Evolutionary conservation across 1,284 basidiomycete genomes (phyloP).

Genomic region (Nidula niveotomentosa): DNA sequence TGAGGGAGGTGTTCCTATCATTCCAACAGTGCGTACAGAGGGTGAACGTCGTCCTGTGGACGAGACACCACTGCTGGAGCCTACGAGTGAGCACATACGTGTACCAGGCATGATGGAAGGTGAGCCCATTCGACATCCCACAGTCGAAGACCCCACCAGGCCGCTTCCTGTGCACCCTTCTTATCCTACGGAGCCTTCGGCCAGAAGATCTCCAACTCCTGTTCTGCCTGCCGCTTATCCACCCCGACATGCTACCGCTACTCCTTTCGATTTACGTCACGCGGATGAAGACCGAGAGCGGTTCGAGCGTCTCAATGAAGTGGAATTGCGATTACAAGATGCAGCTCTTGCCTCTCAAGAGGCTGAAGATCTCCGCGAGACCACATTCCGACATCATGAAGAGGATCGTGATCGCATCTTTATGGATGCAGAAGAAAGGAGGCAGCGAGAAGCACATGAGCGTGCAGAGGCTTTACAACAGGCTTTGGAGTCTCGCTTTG

Average conservation of each 20-base stretch:
- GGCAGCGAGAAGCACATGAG: constrained; percentile 52
- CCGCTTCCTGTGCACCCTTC: constrained; percentile 5
- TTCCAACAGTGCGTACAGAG: neutral
- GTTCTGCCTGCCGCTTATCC: constrained; percentile 6
- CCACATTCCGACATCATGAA: constrained; percentile 61
- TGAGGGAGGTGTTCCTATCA: constrained; percentile 1
- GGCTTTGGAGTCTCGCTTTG: constrained; percentile 46
- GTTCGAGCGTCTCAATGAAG: constrained; percentile 53
- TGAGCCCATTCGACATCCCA: neutral
- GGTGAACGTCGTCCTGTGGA: neutral
- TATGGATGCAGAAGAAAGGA: constrained; percentile 52
- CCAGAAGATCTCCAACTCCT: constrained; percentile 1
- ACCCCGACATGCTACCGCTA: constrained; percentile 25
- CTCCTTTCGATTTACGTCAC: constrained; percentile 33
- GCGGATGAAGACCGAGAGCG: constrained; percentile 53
- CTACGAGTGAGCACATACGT: neutral
- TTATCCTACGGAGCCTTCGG: neutral
- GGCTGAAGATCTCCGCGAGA: constrained; percentile 61
- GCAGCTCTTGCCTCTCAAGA: constrained; percentile 47
- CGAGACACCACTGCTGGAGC: neutral
- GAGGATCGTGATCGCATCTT: constrained; percentile 64
- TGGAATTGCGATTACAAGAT: constrained; percentile 47
- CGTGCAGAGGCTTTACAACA: constrained; percentile 49
- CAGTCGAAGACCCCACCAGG: constrained; percentile 8
- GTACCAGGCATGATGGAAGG: neutral